Evolutionary conservation across 345 rosid species (phyloP).

Genomic region (Anacardium occidentale): DNA sequence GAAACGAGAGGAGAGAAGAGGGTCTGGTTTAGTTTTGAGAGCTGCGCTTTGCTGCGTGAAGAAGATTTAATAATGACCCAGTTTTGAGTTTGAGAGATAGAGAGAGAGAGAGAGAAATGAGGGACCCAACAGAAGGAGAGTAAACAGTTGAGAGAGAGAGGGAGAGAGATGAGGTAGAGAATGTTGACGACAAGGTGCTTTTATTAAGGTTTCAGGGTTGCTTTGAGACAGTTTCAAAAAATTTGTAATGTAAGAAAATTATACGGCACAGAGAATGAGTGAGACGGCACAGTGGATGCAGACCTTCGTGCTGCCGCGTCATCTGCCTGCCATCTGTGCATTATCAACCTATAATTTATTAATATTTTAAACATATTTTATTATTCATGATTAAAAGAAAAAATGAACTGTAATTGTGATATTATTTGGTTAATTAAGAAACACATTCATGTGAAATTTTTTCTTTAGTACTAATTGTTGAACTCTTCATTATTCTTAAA

Average conservation of each 20-base stretch:
- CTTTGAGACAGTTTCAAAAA: slow-evolving; percentile 32
- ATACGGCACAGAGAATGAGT: neutral
- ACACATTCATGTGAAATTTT: too few relatives aligned
- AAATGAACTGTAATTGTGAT: too few relatives aligned
- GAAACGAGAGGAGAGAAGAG: neutral
- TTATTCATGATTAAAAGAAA: too few relatives aligned
- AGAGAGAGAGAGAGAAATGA: slow-evolving; percentile 6
- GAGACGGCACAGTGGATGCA: slow-evolving; percentile 27
- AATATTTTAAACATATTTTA: too few relatives aligned
- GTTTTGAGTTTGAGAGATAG: neutral
- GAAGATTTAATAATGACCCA: slow-evolving; percentile 28
- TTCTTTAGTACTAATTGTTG: too few relatives aligned
- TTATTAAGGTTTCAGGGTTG: slow-evolving; percentile 63
- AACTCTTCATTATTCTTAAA: too few relatives aligned
- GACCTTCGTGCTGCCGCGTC: slow-evolving; percentile 27
- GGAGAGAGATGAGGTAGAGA: slow-evolving; percentile 23
- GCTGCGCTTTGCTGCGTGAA: neutral
- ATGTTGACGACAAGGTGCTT: slow-evolving; percentile 50
- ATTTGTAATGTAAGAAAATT: neutral
- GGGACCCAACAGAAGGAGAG: slow-evolving; percentile 35
- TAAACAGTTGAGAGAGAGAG: slow-evolving; percentile 1
- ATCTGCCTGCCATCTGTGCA: slow-evolving; percentile 31
- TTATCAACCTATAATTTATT: too few relatives aligned
- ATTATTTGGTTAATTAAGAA: too few relatives aligned
- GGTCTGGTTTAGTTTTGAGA: neutral